These are phyloP conservation scores for Verticillium zaregamsianum DNA, from an alignment of 2,329 filamentous ascomycete species.

Conservation along the genomic window DNA sequence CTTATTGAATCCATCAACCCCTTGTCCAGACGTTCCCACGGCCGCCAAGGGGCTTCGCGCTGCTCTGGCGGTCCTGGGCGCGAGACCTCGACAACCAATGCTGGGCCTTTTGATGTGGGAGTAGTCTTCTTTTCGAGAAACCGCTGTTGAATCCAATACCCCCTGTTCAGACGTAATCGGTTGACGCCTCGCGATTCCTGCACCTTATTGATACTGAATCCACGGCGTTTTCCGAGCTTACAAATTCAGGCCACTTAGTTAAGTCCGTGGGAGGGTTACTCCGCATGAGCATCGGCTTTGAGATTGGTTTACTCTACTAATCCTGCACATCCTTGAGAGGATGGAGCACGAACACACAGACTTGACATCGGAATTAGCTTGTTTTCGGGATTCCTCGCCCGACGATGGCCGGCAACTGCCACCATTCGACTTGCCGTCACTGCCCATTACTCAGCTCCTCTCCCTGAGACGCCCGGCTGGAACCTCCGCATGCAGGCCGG, in stretches of 20 bases:
- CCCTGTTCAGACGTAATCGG: neutral
- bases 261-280: too few relatives aligned
- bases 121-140: neutral
- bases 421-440: too few relatives aligned
- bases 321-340: neutral
- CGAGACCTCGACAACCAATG: slow-evolving; percentile 18
- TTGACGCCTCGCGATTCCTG: neutral
- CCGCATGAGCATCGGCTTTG: too few relatives aligned
- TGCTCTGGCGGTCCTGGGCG: slow-evolving; percentile 69
- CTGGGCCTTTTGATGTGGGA: neutral
- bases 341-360: neutral
- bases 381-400: too few relatives aligned
- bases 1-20: too few relatives aligned
- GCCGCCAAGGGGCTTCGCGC: slow-evolving; percentile 79
- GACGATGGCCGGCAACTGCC: too few relatives aligned
- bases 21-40: slow-evolving; percentile 66
- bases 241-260: too few relatives aligned
- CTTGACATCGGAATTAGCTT: too few relatives aligned
- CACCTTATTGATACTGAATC: neutral
- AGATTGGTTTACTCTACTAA: neutral
- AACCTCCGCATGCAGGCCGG: neutral
- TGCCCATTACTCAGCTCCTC: neutral
- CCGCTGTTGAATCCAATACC: neutral
- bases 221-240: too few relatives aligned
- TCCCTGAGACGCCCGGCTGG: neutral